Base-by-base conservation (phyloP, 208 protist genomes). In the Trypanosoma avium region DNA sequence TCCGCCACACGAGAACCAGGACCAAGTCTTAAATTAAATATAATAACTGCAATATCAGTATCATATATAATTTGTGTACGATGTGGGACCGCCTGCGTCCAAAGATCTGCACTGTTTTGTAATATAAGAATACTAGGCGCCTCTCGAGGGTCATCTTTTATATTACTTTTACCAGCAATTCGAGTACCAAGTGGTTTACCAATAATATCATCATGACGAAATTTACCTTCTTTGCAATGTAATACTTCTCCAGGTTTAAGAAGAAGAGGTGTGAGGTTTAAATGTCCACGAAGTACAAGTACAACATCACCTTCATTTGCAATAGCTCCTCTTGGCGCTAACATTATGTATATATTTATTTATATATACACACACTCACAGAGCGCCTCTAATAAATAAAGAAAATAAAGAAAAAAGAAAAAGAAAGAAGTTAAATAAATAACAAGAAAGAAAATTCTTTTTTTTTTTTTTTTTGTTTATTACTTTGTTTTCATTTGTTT, bases 61-160 rank as follows among this genome's bases (percentile, higher is more conserved):
- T 85, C 78, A 68, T 96, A 97, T 47, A 97, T 91, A 53, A 97
- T 96, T 57, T 97, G 92, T 27, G 92, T 97, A 49, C 90, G 86
- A 70, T 96, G 89, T 32, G 86, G 85, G 30, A 97, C 85, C 26
- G 87, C 85, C 48, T 89, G 80, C 35, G 92, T 97, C 89, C 92
- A 97, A 65, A 97, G 52, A 50, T 94, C 87, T n/a, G 89, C 79
- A 63, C 79, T 94, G 58, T 83, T 86, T 66, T 90, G 86, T 38
- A 97, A 72, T 6, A 97, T 46, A 26, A 93, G 62, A 19, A 95
- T 52, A 36, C 24, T 60, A 35, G 76, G 81, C 9, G 78, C 53
- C 40, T 53, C 48, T 12, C 50, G 61, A 1, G 79, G 66, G 61
- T 92, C 81, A 30, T 70, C 69, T 36, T 81, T 82, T 5, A 70